Evolutionary conservation across 257 asterid species (phyloP), one percentile per base, ranked within the genome.

Genomic region (Ophiorrhiza pumila): DNA sequence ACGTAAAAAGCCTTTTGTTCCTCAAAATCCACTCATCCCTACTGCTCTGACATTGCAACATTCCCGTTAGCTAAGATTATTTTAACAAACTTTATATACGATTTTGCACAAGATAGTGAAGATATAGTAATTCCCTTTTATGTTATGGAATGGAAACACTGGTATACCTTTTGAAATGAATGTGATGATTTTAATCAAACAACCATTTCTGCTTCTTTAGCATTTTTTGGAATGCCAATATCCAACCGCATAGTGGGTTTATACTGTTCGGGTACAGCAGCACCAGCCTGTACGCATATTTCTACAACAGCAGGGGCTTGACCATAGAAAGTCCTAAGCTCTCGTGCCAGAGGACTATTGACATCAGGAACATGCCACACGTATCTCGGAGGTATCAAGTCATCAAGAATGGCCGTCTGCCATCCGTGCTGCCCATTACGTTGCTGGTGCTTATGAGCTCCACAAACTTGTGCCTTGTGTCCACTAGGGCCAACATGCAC

Each of bases 351-450:
- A 5, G 86, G 87, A 58, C 68, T 55, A 74, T 76, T 57, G 9
- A 83, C 81, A 81, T 87, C 84, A 7, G 97, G 95, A 31, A 87
- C 93, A 60, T 94, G 99, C 99, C 99, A 92, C 23, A 92, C 99
- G 4, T 87, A 91, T 76, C 90, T 84, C 7, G 97, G 97, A 14
- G 98, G 98, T 61, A 94, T 88, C 78, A 94, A 82, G 81, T 90
- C 93, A 47, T 94, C 92, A 53, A 90, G 87, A 58, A 90, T 71
- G 4, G 99, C 88, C 1, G 96, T 71, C 83, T 95, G 98, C 97
- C 99, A 95, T 29, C 98, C 97, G n/a, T 95, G 99, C 65, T 91
- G 96, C 75, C 99, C 99, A 7, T 95, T 91, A 32, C 98, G 89
- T 83, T 95, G 99, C 83, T 95, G 99, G 76, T 95, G 99, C 86